Conservation (phyloP, 805 yeast species). For the Cyberlindnera mycetangii region DNA sequence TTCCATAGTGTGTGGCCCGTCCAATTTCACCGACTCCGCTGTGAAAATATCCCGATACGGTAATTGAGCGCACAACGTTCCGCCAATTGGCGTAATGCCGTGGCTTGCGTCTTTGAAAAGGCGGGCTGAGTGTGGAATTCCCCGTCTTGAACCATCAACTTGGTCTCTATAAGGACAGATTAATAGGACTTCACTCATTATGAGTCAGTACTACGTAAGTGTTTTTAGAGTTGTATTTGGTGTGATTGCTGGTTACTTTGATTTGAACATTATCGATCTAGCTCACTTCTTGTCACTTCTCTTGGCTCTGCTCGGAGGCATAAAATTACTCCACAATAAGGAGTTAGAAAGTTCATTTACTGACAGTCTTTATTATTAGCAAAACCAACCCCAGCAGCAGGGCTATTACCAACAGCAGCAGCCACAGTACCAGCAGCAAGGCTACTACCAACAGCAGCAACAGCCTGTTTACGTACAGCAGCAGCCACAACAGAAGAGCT, state of each 20-base stretch:
- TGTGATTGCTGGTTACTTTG: too few relatives aligned
- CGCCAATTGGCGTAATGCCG: not conserved
- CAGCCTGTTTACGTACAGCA: conserved; percentile 28
- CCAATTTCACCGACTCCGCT: not conserved
- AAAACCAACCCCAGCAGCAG: conserved; percentile 17
- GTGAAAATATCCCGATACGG: not conserved
- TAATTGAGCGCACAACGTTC: not conserved
- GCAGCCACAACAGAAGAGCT: conserved; percentile 19
- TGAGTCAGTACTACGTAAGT: conserved; percentile 17
- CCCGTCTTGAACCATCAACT: not conserved
- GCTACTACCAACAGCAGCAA: conserved; percentile 30
- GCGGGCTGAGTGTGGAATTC: conserved; percentile 3
- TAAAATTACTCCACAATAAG: not conserved
- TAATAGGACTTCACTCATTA: not conserved
- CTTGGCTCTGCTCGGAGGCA: not conserved
- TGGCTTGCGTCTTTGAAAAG: not conserved
- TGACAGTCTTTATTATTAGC: conserved; percentile 1
- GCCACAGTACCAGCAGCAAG: conserved; percentile 25
- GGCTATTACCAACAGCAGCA: conserved; percentile 19
- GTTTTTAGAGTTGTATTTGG: not conserved
- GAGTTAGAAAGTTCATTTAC: not conserved
- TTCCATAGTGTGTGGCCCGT: not conserved
- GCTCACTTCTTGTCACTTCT: not conserved
- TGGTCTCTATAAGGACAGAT: not conserved
- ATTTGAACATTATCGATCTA: not conserved